Evolutionary conservation across 2,329 filamentous ascomycete species (phyloP), one percentile per base, ranked within the genome.

Genomic region (Diaporthe capsici): DNA sequence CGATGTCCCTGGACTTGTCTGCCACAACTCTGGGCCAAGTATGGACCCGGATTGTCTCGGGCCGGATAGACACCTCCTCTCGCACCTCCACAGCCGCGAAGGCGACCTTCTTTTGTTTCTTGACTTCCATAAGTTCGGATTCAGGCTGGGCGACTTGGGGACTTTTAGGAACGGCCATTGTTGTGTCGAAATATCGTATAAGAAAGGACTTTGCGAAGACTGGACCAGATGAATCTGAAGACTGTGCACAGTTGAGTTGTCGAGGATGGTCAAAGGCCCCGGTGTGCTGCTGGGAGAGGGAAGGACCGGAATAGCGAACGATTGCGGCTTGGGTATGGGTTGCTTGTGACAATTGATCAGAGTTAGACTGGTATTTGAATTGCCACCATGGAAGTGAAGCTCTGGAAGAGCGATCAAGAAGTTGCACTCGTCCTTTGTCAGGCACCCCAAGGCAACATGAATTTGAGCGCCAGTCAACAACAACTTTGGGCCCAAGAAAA

Each of bases 11-110:
- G 47, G 63, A 68, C 28, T 39, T 37, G 17, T 68, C 63, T 2
- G 63, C 63, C 13, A 51, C 28, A 3, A 37, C 47, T 20, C 63
- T 53, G 22, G 63, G 63, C 63, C 63, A 68, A 20, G 63, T 68
- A 47, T 68, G 63, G 4, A 68, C 63, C 13, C 63, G 63, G 47
- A 68, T 68, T 2, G 63, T 53, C 47, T 68, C 63, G 3, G 63
- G 63, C 7, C 47, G 63, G 31, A 12, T 28, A n/a, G 47, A 3
- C 44, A 25, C 47, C 8, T 68, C 44, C 31, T 51, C 44, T 25
- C 63, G 63, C 22, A 53, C 12, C 28, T 68, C 63, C 3, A 68
- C 13, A 13, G 44, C 63, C 20, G 47, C 63, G 25, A 68, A 51
- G 0, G 31, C 28, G 13, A 51, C 44, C 31, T 53, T 51, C 22